phyloP scores from a whole-genome alignment of 1,284 basidiomycete species.

The Vanrija sp. region DNA sequence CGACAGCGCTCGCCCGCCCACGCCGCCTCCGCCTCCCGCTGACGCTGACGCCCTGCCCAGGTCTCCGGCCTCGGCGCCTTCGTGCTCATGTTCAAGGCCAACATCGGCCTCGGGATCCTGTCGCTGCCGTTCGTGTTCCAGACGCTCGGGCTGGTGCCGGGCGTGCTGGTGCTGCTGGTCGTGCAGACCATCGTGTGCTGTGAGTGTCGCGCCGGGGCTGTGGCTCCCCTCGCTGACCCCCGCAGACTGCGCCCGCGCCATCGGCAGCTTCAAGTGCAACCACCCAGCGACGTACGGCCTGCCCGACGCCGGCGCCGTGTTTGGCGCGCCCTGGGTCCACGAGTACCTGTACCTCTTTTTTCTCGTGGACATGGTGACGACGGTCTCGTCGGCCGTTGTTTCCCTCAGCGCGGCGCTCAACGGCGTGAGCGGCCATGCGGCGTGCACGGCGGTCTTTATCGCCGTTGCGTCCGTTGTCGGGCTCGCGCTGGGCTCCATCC shows the following conservation, averaged over 20 bases:
- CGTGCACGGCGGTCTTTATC: constrained; percentile 45
- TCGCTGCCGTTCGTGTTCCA: constrained; percentile 33
- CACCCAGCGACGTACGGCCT: constrained; percentile 26
- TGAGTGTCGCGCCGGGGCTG: constrained; percentile 1
- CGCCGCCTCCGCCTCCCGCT: no score
- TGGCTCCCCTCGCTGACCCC: constrained; percentile 9
- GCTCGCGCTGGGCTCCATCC: constrained; percentile 35
- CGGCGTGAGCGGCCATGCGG: constrained; percentile 34
- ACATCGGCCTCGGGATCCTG: constrained; percentile 37
- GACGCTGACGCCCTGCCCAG: constrained; percentile 4
- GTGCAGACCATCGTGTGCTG: constrained; percentile 31
- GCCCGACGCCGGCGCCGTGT: not conserved
- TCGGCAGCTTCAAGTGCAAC: constrained; percentile 31
- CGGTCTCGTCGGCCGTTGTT: constrained; percentile 41
- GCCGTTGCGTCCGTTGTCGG: constrained; percentile 33
- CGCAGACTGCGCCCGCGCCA: constrained; percentile 27
- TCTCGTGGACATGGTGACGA: not conserved
- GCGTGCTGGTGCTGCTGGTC: constrained; percentile 28
- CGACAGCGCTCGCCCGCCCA: no score
- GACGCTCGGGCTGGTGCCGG: constrained; percentile 33
- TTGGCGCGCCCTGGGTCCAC: not conserved
- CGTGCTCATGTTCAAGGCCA: constrained; percentile 29
- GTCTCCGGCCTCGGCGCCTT: constrained; percentile 16
- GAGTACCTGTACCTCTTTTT: constrained; percentile 3
- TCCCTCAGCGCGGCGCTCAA: constrained; percentile 32